These are phyloP conservation scores for Jatropha curcas DNA, from an alignment of 345 rosid genomes.

Conservation along the genomic window DNA sequence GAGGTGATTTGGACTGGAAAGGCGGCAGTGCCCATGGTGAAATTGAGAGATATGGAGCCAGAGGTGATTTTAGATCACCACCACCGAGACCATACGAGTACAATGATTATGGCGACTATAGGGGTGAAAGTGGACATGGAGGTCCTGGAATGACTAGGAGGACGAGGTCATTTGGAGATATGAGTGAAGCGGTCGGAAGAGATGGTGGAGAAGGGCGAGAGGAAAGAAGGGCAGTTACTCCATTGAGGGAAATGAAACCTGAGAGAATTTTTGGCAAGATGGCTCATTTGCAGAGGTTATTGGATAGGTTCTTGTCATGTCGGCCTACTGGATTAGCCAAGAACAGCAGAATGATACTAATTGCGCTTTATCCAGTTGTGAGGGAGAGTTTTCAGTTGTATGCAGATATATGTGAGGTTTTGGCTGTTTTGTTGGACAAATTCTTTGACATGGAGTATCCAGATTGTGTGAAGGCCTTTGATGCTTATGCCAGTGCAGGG, in stretches of 20 bases:
- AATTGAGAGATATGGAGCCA: slow-evolving; percentile 40
- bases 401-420: slow-evolving; percentile 75
- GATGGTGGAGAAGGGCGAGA: slow-evolving; percentile 23
- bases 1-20: too few species aligned
- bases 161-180: slow-evolving; percentile 77
- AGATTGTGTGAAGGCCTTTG: slow-evolving; percentile 77
- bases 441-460: slow-evolving; percentile 87
- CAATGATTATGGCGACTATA: slow-evolving; percentile 52
- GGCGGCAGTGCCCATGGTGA: slow-evolving; percentile 30
- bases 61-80: slow-evolving; percentile 64
- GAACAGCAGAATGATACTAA: slow-evolving; percentile 62
- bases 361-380: slow-evolving; percentile 70
- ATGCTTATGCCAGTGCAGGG: slow-evolving; percentile 64
- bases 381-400: slow-evolving; percentile 86
- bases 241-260: slow-evolving; percentile 68
- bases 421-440: slow-evolving; percentile 76
- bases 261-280: slow-evolving; percentile 81
- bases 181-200: slow-evolving; percentile 56
- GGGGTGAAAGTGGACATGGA: slow-evolving; percentile 42
- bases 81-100: slow-evolving; percentile 58
- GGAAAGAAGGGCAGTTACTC: slow-evolving; percentile 47
- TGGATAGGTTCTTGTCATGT: slow-evolving; percentile 78
- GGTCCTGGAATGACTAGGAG: slow-evolving; percentile 46
- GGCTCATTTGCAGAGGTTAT: slow-evolving; percentile 80
- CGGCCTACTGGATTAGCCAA: slow-evolving; percentile 85